Base-by-base conservation (phyloP, 306 rosid species). In the Sicyos edulis region DNA sequence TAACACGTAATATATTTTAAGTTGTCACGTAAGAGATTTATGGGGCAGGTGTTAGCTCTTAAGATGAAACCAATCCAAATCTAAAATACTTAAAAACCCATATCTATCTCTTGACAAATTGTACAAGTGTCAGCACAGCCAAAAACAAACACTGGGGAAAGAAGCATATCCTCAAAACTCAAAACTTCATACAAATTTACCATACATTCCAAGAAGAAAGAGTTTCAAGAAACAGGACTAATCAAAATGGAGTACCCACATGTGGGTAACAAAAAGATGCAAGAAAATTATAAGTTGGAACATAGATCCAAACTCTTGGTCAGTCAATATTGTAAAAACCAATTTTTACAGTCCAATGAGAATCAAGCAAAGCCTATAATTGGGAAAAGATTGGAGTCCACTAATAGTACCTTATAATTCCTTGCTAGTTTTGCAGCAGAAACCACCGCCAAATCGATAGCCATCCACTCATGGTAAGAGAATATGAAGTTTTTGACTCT, bases 401-500 rank as follows among this genome's bases (percentile, higher is more conserved):
- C 52, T 21, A 20, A 66, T 44, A 29, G 40, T 45, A 45, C 54
- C 72, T 66, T 54, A 44, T 21, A 49, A 21, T 12, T 13, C 72
- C 54, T 66, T 17, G 37, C 37, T 65, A 15, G 10, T 66, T 44
- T 37, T 37, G 72, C 72, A 66, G 40, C 55, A 26, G 45, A 26
- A 20, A 10, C 66, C 20, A 29, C 66, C 17, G 72, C 12, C 9
- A 19, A n/a, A 20, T 24, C 17, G 15, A 17, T 11, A 42, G 71
- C 50, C 4, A 65, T 15, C 54, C 54, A 65, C 29, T 17, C 54
- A 21, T 20, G 53, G 40, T 45, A 34, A 47, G 53, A 65, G 71
- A 44, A 65, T 17, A 64, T 64, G 71, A 64, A 17, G 26, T 64
- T n/a, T n/a, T n/a, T n/a, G n/a, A n/a, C n/a, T n/a, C 53, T 64